Percentiles rank a stretch among this genome's conserved stretches.
Evolutionary conservation across 768 basidiomycete species (phyloP).

Genomic region (Candolleomyces aberdarensis): DNA sequence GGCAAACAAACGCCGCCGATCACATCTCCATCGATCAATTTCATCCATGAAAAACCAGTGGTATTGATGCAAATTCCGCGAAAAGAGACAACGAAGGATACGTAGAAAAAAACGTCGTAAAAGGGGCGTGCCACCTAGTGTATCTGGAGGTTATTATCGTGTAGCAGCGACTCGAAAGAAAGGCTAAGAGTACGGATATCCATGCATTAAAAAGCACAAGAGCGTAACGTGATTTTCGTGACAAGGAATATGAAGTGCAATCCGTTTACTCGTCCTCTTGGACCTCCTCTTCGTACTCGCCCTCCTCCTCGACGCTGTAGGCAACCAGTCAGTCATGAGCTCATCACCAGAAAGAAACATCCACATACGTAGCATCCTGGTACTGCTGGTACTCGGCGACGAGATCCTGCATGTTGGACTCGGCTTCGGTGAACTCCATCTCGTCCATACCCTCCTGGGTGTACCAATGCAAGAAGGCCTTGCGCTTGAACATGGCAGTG

Average conservation of each 20-base stretch:
- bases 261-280: conserved; percentile 52
- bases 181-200: conserved; percentile 13
- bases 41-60: too few species aligned
- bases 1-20: too few species aligned
- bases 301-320: conserved; percentile 78
- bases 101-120: too few species aligned
- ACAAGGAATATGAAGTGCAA: conserved; percentile 6
- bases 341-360: neutral
- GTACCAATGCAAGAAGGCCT: conserved; percentile 99
- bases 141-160: too few species aligned
- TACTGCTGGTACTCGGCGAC: conserved; percentile 98
- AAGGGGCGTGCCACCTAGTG: too few species aligned
- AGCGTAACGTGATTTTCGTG: neutral
- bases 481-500: conserved; percentile 98
- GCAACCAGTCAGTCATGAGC: neutral
- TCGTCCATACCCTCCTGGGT: conserved; percentile 99
- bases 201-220: conserved; percentile 2
- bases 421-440: conserved; percentile 99
- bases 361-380: conserved; percentile 88
- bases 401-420: conserved; percentile 99
- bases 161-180: too few species aligned
- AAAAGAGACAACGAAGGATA: too few species aligned
- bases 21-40: too few species aligned
- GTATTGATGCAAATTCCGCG: too few species aligned
- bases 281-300: conserved; percentile 83